phyloP scores from a whole-genome alignment of 306 rosid genomes.

The Vicia villosa region DNA sequence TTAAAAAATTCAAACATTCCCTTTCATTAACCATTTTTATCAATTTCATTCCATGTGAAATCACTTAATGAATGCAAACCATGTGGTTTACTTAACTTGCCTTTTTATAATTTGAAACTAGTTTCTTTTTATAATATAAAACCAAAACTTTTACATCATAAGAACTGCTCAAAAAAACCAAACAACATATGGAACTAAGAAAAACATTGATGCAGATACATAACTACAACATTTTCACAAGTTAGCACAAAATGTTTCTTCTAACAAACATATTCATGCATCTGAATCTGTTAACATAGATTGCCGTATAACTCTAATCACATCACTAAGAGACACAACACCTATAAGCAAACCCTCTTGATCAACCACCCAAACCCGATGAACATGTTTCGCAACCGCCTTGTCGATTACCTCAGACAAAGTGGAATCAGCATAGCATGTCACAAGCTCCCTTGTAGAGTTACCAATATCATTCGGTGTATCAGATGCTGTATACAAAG shows the following conservation, averaged over 20 bases:
- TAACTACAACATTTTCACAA: not conserved
- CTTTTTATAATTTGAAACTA: not conserved
- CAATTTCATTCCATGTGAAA: no score
- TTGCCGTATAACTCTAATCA: constrained; percentile 63
- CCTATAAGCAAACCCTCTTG: constrained; percentile 69
- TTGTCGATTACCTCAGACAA: constrained; percentile 58
- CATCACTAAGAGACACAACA: constrained; percentile 69
- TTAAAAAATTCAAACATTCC: no score
- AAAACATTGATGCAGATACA: not conserved
- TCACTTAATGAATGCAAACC: not conserved
- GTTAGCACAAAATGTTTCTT: not conserved
- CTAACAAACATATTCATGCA: not conserved
- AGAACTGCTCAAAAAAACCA: no score
- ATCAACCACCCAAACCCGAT: constrained; percentile 84
- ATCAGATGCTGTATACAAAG: constrained; percentile 35
- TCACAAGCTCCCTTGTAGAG: constrained; percentile 55
- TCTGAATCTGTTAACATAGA: constrained; percentile 40
- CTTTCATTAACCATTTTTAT: no score
- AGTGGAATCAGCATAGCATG: constrained; percentile 54
- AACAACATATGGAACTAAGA: not conserved
- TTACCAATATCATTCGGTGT: constrained; percentile 6
- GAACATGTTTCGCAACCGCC: constrained; percentile 69
- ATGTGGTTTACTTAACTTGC: not conserved
- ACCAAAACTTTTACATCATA: no score
- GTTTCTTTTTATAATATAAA: no score